phyloP scores from a whole-genome alignment of 768 basidiomycete species.

The Mycena vulgaris region DNA sequence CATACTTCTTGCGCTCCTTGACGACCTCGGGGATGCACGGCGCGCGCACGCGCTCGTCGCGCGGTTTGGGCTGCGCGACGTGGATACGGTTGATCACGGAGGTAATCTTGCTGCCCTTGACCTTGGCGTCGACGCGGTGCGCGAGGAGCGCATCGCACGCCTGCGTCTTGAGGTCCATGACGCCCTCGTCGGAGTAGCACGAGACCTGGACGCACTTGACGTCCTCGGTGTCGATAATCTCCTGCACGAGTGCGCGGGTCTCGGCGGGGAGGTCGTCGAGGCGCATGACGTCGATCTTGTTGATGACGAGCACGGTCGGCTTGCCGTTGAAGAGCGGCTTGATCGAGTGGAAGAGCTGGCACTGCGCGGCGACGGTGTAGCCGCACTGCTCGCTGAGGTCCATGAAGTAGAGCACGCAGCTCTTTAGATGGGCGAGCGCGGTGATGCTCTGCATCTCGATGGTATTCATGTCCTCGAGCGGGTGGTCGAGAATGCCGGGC shows the following conservation, averaged over 20 bases:
- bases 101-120: conserved; percentile 94
- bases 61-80: conserved; percentile 90
- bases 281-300: too few species aligned
- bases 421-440: too few species aligned
- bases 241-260: too few species aligned
- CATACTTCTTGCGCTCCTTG: too few species aligned
- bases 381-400: conserved; percentile 99
- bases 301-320: too few species aligned
- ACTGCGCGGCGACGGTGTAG: conserved; percentile 96
- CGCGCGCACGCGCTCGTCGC: conserved; percentile 89
- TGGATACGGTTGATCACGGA: conserved; percentile 95
- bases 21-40: conserved; percentile 93
- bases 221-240: conserved; percentile 83
- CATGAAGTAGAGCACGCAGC: too few species aligned
- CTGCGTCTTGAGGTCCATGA: conserved; percentile 95
- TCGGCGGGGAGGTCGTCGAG: too few species aligned
- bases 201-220: conserved; percentile 89
- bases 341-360: conserved; percentile 99
- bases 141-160: too few species aligned
- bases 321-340: too few species aligned
- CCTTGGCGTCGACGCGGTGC: too few species aligned
- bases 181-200: conserved; percentile 98
- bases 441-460: conserved; percentile 99
- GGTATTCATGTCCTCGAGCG: conserved; percentile 99
- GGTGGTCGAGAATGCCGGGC: conserved; percentile 97